A percentile compares a stretch with the other conserved stretches of the same genome.
These are phyloP conservation scores for Curvularia hawaiiensis DNA, from an alignment of 2,329 filamentous ascomycete species.

Conservation along the genomic window DNA sequence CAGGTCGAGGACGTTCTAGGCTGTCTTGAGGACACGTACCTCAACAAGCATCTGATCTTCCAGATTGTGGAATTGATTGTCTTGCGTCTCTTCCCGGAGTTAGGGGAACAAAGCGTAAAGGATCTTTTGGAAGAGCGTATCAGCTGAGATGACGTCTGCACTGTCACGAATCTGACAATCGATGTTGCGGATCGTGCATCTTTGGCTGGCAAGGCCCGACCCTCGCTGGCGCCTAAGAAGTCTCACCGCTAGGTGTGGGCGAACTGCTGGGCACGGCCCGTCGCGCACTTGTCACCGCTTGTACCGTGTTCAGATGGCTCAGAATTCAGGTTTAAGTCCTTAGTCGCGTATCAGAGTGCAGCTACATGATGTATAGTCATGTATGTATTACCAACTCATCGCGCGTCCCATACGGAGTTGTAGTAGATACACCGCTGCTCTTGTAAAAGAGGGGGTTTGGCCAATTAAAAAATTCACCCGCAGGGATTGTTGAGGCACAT, in stretches of 20 bases:
- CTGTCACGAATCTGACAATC: background rate
- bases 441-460: conserved; percentile 32
- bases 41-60: conserved; percentile 92
- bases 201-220: conserved; percentile 15
- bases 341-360: conserved; percentile 11
- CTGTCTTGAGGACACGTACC: conserved; percentile 79
- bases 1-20: conserved; percentile 66
- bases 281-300: conserved; percentile 14
- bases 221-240: conserved; percentile 17
- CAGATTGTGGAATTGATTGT: conserved; percentile 79
- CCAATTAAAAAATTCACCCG: conserved; percentile 35
- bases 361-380: conserved; percentile 10
- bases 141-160: conserved; percentile 25
- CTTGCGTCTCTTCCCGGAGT: conserved; percentile 82
- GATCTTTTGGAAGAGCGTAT: conserved; percentile 78
- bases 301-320: conserved; percentile 5
- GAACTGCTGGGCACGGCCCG: conserved; percentile 17
- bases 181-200: background rate
- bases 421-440: conserved; percentile 31
- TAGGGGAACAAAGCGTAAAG: conserved; percentile 71
- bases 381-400: conserved; percentile 41
- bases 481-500: conserved; percentile 35
- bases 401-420: conserved; percentile 28
- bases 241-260: conserved; percentile 30
- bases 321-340: conserved; percentile 5